Evolutionary conservation across 768 basidiomycete species (phyloP), one percentile per base, ranked within the genome.

Genomic region (Termitomyces eurrhizus): DNA sequence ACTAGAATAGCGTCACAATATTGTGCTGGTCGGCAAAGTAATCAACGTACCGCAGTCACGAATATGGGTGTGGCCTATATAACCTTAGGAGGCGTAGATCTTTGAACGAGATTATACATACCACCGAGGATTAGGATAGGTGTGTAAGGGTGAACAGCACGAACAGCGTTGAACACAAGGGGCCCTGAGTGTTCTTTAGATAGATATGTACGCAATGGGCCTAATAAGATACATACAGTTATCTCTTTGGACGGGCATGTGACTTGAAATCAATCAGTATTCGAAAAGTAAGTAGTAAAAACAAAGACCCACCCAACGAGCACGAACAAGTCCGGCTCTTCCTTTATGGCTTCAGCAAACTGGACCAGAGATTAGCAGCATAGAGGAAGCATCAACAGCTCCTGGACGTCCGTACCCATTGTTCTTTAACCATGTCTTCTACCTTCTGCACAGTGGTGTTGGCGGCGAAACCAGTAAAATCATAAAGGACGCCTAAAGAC

Each of bases 61-160:
- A 60, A 92, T 87, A 70, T 93, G 90, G 1, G 80, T 79, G 64
- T 93, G 92, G 5, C 88, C 88, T 77, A 62, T 24, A 24, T 37
- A 61, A 4, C 8, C 46, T 36, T 36, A 26, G 12, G 32, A 50
- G 32, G 21, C 24, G 8, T 44, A 32, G 14, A 9, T 29, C 14
- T 36, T 21, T 1, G 1, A 4, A n/a, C 14, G 26, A 32, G 45
- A 11, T 37, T 26, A 24, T 26, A 52, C 66, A 29, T 68, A 77
- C 88, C 89, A 63, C 94, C 94, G 48, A 95, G 85, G 66, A 95
- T 89, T 57, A 93, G 67, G 59, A 96, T 90, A 0, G 93, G 94
- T 0, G 88, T 88, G 18, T 71, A 68, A 0, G 88, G 81, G 69
- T 95, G 93, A 2, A 87, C 78, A 7, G 78, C 77, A 29, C 93